These are phyloP conservation scores for Candida ascalaphidarum DNA, from an alignment of 805 yeast species.

Conservation along the genomic window DNA sequence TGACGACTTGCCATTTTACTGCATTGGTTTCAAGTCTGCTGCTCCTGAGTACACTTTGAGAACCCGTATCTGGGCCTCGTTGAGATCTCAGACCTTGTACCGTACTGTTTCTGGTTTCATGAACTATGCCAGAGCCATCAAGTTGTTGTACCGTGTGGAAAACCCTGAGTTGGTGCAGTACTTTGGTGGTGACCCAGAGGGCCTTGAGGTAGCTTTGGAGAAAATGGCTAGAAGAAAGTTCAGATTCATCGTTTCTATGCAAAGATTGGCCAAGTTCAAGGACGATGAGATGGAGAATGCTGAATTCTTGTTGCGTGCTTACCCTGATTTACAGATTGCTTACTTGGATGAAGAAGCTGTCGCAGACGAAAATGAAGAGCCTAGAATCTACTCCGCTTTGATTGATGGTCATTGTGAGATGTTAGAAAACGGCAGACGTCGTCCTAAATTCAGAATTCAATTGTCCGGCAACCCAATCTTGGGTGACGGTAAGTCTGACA, in stretches of 20 bases:
- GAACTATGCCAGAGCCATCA: constrained; percentile 96
- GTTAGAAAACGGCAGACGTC: constrained; percentile 48
- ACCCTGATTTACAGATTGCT: constrained; percentile 84
- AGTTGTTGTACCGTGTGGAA: constrained; percentile 87
- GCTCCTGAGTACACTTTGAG: constrained; percentile 94
- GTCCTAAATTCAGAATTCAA: constrained; percentile 70
- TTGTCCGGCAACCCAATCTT: constrained; percentile 78
- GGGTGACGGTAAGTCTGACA: constrained; percentile 87
- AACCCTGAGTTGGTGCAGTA: constrained; percentile 93
- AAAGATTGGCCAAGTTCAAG: constrained; percentile 63
- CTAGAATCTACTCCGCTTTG: constrained; percentile 65
- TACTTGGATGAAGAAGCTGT: constrained; percentile 92
- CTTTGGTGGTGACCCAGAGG: constrained; percentile 98
- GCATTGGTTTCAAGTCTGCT: constrained; percentile 95
- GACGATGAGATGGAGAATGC: constrained; percentile 73
- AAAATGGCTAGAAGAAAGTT: constrained; percentile 80
- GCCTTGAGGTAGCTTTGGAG: constrained; percentile 89
- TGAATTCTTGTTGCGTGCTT: constrained; percentile 72
- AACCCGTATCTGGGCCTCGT: constrained; percentile 97
- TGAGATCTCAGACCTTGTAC: constrained; percentile 92
- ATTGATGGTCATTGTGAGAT: constrained; percentile 76
- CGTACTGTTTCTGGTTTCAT: constrained; percentile 97
- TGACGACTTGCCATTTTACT: constrained; percentile 89
- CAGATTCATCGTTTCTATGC: constrained; percentile 79
- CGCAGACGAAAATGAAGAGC: constrained; percentile 58